A percentile compares a stretch with the other conserved stretches of the same genome.
These are phyloP conservation scores for Astrephomene gubernaculifera DNA, from an alignment of 139 green algal species.

Conservation along the genomic window DNA sequence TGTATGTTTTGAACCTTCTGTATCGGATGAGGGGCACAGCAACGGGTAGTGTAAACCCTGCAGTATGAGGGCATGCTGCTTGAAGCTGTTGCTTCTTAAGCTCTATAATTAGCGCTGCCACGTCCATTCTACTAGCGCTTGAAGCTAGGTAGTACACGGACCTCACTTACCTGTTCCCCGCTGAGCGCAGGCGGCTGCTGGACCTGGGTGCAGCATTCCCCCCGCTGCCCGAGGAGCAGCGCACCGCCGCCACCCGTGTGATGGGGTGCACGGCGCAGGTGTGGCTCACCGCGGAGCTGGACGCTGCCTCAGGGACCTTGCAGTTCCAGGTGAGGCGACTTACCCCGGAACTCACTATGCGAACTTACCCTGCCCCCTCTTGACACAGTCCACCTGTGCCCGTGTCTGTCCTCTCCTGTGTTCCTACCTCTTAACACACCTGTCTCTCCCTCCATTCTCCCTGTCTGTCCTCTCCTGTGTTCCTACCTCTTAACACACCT, in stretches of 20 bases:
- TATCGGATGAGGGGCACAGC: too few relatives aligned
- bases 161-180: too few relatives aligned
- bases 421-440: neutral
- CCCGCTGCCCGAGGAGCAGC: neutral
- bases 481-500: neutral
- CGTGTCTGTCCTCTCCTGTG: neutral
- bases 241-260: conserved; percentile 78
- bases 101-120: too few relatives aligned
- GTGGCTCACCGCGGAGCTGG: conserved; percentile 79
- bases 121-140: too few relatives aligned
- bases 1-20: too few relatives aligned
- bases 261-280: conserved; percentile 95
- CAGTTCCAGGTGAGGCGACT: conserved; percentile 43
- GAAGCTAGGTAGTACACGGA: too few relatives aligned
- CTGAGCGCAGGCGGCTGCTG: conserved; percentile 27
- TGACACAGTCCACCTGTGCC: neutral
- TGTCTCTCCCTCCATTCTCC: neutral
- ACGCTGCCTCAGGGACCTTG: conserved; percentile 58
- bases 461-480: neutral
- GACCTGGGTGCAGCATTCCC: neutral
- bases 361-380: neutral
- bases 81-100: too few relatives aligned
- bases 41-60: too few relatives aligned
- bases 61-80: too few relatives aligned
- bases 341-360: neutral